These are phyloP conservation scores for Cryomyces minteri DNA, from an alignment of 495 filamentous ascomycete genomes.

Conservation along the genomic window DNA sequence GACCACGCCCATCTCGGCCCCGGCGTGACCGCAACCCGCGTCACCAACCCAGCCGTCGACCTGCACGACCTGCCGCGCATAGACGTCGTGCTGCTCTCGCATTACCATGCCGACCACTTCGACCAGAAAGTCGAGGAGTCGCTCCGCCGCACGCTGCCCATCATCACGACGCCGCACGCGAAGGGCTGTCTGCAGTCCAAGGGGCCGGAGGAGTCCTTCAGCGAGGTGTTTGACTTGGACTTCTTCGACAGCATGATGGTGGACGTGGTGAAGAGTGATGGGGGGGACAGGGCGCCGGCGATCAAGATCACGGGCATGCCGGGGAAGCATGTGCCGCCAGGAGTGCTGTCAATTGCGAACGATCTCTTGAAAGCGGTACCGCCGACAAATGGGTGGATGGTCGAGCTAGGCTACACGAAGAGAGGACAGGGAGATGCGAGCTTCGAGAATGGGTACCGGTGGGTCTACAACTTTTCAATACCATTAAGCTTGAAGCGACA, in stretches of 20 bases:
- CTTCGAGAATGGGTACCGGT: constrained; percentile 29
- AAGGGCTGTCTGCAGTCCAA: constrained; percentile 26
- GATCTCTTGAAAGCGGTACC: constrained; percentile 40
- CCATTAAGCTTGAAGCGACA: too few species aligned
- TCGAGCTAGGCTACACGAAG: constrained; percentile 38
- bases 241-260: constrained; percentile 35
- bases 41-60: constrained; percentile 41
- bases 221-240: constrained; percentile 31
- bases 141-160: constrained; percentile 37
- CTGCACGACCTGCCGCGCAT: constrained; percentile 40
- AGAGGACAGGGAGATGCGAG: constrained; percentile 1
- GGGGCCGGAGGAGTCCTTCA: constrained; percentile 29
- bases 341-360: constrained; percentile 29
- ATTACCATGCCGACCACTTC: constrained; percentile 53
- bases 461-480: neutral
- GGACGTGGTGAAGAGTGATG: constrained; percentile 19
- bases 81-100: constrained; percentile 41
- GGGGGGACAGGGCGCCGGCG: constrained; percentile 14
- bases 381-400: constrained; percentile 55
- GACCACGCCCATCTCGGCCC: constrained; percentile 52
- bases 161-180: constrained; percentile 49
- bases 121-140: constrained; percentile 40
- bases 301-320: constrained; percentile 49
- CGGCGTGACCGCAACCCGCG: constrained; percentile 28
- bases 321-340: constrained; percentile 48